Percentiles rank a stretch among this genome's conserved stretches.
Evolutionary conservation across 345 rosid genomes (phyloP).

Genomic region (Leavenworthia alabamica): DNA sequence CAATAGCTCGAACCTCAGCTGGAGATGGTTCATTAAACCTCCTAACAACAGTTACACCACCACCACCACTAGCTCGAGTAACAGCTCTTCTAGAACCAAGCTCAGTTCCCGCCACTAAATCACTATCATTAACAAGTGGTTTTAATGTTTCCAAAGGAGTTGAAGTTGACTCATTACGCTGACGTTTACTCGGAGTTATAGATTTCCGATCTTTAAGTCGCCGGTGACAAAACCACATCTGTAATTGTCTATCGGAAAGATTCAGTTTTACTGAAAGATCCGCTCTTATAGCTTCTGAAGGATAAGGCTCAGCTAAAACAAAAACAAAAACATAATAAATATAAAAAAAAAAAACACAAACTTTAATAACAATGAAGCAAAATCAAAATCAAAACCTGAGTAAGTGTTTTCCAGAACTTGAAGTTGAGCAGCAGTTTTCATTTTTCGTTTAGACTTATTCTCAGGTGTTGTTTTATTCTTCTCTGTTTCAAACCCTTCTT

Average conservation of each 20-base stretch:
- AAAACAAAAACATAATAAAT: not conserved
- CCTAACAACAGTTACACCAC: conserved; percentile 42
- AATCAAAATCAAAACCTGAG: conserved; percentile 37
- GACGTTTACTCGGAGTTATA: conserved; percentile 42
- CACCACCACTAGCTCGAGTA: conserved; percentile 34
- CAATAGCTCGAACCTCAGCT: conserved; percentile 52
- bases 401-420: conserved; percentile 73
- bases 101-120: conserved; percentile 33
- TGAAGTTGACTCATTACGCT: conserved; percentile 38
- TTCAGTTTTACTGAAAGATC: conserved; percentile 71
- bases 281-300: conserved; percentile 62
- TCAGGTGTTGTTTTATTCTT: conserved; percentile 57
- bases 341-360: not conserved
- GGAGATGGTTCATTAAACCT: conserved; percentile 55
- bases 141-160: not conserved
- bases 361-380: not conserved
- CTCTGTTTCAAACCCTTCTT: conserved; percentile 44
- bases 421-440: conserved; percentile 94
- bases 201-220: conserved; percentile 79
- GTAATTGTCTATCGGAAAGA: conserved; percentile 82
- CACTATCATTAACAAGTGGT: conserved; percentile 24
- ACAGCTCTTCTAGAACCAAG: conserved; percentile 40
- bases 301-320: conserved; percentile 60
- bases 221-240: conserved; percentile 99
- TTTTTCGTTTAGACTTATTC: conserved; percentile 66